Base-by-base conservation (phyloP, 768 basidiomycete genomes). In the Amanita brunnescens region DNA sequence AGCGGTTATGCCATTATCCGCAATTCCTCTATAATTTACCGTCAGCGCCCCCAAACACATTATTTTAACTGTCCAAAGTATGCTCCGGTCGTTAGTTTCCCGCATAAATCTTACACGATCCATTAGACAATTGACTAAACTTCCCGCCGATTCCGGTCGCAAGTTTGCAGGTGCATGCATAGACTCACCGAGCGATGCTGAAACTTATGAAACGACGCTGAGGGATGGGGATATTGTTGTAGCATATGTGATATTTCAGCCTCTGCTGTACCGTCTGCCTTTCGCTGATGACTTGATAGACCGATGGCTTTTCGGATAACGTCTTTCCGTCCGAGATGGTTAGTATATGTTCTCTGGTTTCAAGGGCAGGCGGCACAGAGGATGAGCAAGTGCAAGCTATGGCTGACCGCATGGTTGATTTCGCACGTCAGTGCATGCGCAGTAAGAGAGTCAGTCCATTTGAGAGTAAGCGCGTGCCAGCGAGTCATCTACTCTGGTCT, bases 1-100 rank as follows among this genome's bases (percentile, higher is more conserved):
- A 88, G 86, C 52, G 86, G 86, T 6, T 88, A 79, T 62, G 71
- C 77, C 54, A 80, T 88, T 41, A 77, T 87, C 52, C 81, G 87
- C 32, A 78, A 81, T 13, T 81, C 82, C 21, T 71, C 79, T 12
- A 70, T 88, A 24, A 68, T 84, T 39, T 72, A 88, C 61, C 73
- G 68, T 34, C 71, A 74, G 56, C 67, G 64, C 29, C 55, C 73
- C 1, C 77, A 78, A 60, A 76, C 77, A 1, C 78, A 79, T 55
- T 77, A 69, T 51, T 79, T 80, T 59, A 80, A 80, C 57, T 78
- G 76, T 54, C 78, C 78, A 55, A 73, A 71, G 78, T 78, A 49
- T 12, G 44, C 49, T 24, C n/a, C 42, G 26, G 44, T 46, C 13
- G 35, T 66, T 62, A 24, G 26, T 52, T 47, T 29, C 20, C 1